Evolutionary conservation across 2,329 filamentous ascomycete genomes (phyloP).

Genomic region (Setomelanomma holmii): DNA sequence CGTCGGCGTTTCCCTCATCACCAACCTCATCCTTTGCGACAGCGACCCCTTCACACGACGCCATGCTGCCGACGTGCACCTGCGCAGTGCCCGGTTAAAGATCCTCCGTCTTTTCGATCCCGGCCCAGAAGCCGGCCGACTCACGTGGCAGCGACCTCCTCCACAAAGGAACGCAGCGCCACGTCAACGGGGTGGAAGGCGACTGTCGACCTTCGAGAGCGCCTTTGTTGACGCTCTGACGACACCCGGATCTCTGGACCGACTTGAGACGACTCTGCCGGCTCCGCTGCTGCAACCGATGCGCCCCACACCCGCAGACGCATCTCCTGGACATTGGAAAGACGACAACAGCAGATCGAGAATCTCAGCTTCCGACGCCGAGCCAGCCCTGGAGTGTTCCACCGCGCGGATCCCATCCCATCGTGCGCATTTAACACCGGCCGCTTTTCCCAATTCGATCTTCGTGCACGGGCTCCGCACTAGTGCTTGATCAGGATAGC

Average conservation of each 20-base stretch:
- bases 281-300: conserved; percentile 9
- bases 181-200: conserved; percentile 39
- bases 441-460: conserved; percentile 22
- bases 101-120: conserved; percentile 1
- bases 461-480: conserved; percentile 5
- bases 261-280: neutral
- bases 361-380: conserved; percentile 42
- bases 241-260: conserved; percentile 4
- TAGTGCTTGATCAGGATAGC: conserved; percentile 21
- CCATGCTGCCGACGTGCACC: conserved; percentile 31
- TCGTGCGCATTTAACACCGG: conserved; percentile 21
- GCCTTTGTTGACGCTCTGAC: conserved; percentile 11
- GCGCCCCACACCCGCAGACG: conserved; percentile 17
- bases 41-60: conserved; percentile 24
- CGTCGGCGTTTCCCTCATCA: conserved; percentile 37
- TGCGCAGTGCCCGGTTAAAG: conserved; percentile 29
- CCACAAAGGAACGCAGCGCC: conserved; percentile 37
- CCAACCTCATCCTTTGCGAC: conserved; percentile 25
- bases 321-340: conserved; percentile 11
- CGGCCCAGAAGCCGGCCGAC: conserved; percentile 8
- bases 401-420: too few species aligned
- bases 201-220: conserved; percentile 6
- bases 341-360: conserved; percentile 28
- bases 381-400: conserved; percentile 30
- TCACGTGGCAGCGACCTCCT: conserved; percentile 30